Conservation (phyloP, 306 rosid species). For the Hippophae gyantsensis region DNA sequence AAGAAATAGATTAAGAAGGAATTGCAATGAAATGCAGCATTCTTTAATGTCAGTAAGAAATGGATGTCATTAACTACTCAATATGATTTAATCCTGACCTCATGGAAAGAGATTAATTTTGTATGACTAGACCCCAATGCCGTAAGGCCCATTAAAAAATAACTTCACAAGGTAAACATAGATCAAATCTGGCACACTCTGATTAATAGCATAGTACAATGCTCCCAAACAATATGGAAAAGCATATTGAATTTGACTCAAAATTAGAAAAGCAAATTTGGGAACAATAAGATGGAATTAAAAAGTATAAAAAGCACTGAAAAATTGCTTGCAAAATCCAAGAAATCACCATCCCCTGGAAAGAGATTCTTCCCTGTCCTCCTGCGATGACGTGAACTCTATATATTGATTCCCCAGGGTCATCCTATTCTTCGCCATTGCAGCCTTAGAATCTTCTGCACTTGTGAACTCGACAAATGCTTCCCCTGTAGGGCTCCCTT, state of each 20-base stretch:
- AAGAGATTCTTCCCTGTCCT: slow-evolving; percentile 73
- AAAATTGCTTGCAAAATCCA: slow-evolving; percentile 16
- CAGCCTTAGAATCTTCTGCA: slow-evolving; percentile 74
- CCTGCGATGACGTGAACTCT: slow-evolving; percentile 70
- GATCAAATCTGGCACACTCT: background rate
- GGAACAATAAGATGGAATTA: slow-evolving; percentile 8
- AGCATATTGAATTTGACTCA: background rate
- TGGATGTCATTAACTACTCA: too few species aligned
- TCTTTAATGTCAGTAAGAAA: too few species aligned
- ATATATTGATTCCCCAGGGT: slow-evolving; percentile 88
- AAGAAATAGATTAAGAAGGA: too few species aligned
- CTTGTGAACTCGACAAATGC: slow-evolving; percentile 76
- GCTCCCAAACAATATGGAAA: slow-evolving; percentile 14
- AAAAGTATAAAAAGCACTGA: slow-evolving; percentile 21
- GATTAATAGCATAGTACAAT: background rate
- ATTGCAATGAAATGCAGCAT: too few species aligned
- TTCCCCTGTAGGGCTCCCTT: slow-evolving; percentile 96
- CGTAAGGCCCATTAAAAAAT: too few species aligned
- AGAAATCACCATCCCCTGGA: slow-evolving; percentile 60
- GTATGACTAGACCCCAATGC: too few species aligned
- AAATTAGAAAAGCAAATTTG: slow-evolving; percentile 20
- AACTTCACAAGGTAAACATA: background rate
- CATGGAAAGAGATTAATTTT: too few species aligned
- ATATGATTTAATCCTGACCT: too few species aligned
- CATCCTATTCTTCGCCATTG: slow-evolving; percentile 92